Conservation (phyloP, 345 rosid species). For the Linum usitatissimum region DNA sequence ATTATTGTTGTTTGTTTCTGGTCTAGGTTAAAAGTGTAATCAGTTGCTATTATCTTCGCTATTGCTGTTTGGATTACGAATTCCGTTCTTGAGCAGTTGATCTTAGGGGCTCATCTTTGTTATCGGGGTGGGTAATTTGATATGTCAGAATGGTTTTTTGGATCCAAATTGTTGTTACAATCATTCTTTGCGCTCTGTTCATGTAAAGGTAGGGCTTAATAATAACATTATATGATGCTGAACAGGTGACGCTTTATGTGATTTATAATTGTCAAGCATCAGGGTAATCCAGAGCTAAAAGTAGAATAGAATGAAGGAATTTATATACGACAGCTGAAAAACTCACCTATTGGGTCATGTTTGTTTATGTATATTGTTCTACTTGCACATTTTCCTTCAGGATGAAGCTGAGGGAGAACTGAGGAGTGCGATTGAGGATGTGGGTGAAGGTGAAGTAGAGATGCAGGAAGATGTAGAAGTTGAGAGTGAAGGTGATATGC, state of each 20-base stretch:
- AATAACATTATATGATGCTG: neutral
- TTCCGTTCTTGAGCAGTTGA: no score
- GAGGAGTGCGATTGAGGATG: conserved; percentile 35
- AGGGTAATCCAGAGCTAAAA: conserved; percentile 2
- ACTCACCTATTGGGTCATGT: neutral
- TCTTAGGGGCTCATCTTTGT: no score
- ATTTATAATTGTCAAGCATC: conserved; percentile 7
- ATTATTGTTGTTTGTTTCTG: neutral
- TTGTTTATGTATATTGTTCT: neutral
- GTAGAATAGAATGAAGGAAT: neutral
- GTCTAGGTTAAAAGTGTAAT: no score
- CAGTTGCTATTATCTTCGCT: no score
- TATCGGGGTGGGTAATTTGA: no score
- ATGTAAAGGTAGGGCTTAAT: neutral
- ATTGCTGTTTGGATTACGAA: no score
- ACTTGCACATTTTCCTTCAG: conserved; percentile 18
- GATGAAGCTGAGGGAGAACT: conserved; percentile 81
- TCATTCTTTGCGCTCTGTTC: no score
- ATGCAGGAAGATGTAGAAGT: conserved; percentile 47
- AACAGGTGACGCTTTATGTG: neutral
- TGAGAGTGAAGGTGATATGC: conserved; percentile 65
- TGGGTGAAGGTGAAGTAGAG: conserved; percentile 42
- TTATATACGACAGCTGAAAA: neutral
- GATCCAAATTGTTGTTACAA: no score
- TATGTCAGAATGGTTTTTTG: no score